Conservation (phyloP, 495 filamentous ascomycete genomes). For the Rostrohypoxylon terebratum region DNA sequence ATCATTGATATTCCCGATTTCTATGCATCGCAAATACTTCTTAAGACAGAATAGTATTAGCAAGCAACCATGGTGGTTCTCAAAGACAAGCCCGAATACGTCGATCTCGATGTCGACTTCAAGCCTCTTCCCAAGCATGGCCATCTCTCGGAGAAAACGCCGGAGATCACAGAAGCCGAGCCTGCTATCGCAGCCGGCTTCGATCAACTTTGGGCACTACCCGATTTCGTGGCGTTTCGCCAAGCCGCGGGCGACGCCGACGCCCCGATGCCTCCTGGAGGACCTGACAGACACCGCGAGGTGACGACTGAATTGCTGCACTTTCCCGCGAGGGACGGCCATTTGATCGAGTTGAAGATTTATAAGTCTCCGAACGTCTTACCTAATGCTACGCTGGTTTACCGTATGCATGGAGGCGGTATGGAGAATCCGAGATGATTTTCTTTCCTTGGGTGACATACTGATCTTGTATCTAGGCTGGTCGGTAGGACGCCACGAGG, state of each 20-base stretch:
- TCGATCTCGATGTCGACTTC: conserved; percentile 37
- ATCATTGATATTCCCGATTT: neutral
- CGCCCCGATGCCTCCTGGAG: conserved; percentile 37
- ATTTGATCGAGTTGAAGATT: conserved; percentile 42
- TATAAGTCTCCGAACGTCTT: conserved; percentile 40
- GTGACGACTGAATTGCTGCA: conserved; percentile 39
- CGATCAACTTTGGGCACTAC: conserved; percentile 31
- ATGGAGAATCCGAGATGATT: neutral
- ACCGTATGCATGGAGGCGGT: conserved; percentile 48
- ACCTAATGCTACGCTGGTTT: conserved; percentile 37
- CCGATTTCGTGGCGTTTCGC: conserved; percentile 39
- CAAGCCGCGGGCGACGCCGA: conserved; percentile 34
- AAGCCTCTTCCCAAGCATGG: conserved; percentile 44
- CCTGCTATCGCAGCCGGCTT: conserved; percentile 24
- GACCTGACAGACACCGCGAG: conserved; percentile 39
- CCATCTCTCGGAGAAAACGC: conserved; percentile 43
- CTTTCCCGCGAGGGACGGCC: conserved; percentile 43
- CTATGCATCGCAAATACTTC: neutral
- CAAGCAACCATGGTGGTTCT: conserved; percentile 31
- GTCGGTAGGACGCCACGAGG: conserved; percentile 41
- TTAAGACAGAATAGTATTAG: neutral
- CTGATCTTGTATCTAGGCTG: conserved; percentile 41
- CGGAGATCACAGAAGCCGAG: conserved; percentile 34
- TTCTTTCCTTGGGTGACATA: too few species aligned
- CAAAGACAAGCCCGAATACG: conserved; percentile 42